Percentiles rank a stretch among this genome's conserved stretches.
phyloP scores from a whole-genome alignment of 2,329 filamentous ascomycete genomes.

The Trichoderma asperellum region DNA sequence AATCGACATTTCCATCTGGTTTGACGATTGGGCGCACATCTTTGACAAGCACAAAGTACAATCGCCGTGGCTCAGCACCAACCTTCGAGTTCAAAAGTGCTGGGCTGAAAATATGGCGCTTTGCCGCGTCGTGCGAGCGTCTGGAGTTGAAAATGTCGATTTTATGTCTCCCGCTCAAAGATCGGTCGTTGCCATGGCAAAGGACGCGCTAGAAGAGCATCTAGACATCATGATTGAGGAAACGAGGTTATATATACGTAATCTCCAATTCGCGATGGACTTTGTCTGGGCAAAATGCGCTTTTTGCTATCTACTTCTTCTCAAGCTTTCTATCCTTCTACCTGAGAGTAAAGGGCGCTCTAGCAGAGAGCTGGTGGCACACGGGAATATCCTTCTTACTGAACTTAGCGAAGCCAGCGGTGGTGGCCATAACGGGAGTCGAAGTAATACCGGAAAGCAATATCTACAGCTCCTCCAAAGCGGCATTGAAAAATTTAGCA shows the following conservation, averaged over 20 bases:
- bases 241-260: constrained; percentile 52
- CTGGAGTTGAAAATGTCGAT: constrained; percentile 38
- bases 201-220: constrained; percentile 54
- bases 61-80: constrained; percentile 46
- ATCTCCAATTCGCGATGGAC: constrained; percentile 58
- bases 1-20: constrained; percentile 55
- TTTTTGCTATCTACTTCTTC: constrained; percentile 59
- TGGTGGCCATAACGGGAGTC: constrained; percentile 31
- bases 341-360: constrained; percentile 41
- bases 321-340: constrained; percentile 56
- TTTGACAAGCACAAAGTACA: constrained; percentile 30
- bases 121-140: constrained; percentile 53
- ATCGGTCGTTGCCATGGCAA: constrained; percentile 54
- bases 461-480: constrained; percentile 36
- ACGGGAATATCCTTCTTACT: constrained; percentile 33
- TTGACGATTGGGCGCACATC: constrained; percentile 44
- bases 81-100: constrained; percentile 55
- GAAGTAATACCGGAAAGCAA: constrained; percentile 42
- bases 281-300: constrained; percentile 63
- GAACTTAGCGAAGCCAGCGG: constrained; percentile 36
- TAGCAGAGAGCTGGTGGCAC: constrained; percentile 30
- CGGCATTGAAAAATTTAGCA: constrained; percentile 35
- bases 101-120: constrained; percentile 58
- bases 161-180: constrained; percentile 54
- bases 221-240: constrained; percentile 53